Percentiles rank a stretch among this genome's conserved stretches.
Conservation (phyloP, 495 filamentous ascomycete species). For the Hypoxylon crocopeplum region DNA sequence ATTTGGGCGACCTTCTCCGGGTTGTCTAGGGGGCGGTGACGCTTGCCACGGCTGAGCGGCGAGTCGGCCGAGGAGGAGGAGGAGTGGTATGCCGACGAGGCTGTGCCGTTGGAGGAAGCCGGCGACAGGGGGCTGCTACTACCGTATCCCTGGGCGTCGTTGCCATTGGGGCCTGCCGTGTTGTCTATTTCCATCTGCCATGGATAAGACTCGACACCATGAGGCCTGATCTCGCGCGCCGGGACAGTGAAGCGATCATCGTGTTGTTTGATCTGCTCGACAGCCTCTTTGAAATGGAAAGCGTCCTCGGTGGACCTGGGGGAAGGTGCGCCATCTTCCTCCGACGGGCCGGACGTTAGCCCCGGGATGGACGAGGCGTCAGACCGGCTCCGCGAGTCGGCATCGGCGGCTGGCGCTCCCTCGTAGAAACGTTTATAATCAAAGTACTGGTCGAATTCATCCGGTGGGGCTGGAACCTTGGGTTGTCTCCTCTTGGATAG, state of each 20-base stretch:
- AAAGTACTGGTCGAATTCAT: conserved; percentile 44
- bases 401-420: conserved; percentile 37
- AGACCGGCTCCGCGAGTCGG: conserved; percentile 44
- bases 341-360: conserved; percentile 43
- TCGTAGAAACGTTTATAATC: conserved; percentile 42
- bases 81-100: conserved; percentile 20
- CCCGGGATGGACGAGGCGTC: conserved; percentile 43
- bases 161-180: conserved; percentile 30
- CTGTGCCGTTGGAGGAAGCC: conserved; percentile 30
- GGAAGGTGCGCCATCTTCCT: conserved; percentile 44
- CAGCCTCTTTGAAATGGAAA: conserved; percentile 42
- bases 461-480: conserved; percentile 37
- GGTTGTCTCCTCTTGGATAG: conserved; percentile 33
- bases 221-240: conserved; percentile 42
- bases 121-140: conserved; percentile 30
- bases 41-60: conserved; percentile 38
- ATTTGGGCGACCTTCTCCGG: conserved; percentile 43
- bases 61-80: conserved; percentile 24
- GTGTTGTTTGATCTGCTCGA: conserved; percentile 41
- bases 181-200: conserved; percentile 43
- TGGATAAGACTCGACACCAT: conserved; percentile 39
- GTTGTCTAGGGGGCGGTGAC: conserved; percentile 39
- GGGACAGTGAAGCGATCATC: conserved; percentile 45
- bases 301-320: conserved; percentile 39
- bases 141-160: conserved; percentile 23